Evolutionary conservation across 164 flowering plant species (phyloP).

Genomic region (Akebia trifoliata): DNA sequence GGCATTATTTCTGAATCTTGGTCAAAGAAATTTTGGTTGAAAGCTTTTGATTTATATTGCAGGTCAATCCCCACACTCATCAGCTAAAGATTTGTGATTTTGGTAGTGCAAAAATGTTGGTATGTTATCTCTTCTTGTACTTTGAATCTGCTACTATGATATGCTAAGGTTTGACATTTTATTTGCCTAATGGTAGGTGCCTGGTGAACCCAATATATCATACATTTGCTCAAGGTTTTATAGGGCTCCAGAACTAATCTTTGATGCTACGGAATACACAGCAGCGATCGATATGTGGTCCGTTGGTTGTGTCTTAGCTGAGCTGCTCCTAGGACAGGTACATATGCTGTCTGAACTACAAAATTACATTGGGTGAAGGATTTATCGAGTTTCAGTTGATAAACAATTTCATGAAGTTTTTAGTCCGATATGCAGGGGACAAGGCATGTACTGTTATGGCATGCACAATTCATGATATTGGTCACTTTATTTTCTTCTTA

Average conservation of each 20-base stretch:
- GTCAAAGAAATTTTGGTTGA: background rate
- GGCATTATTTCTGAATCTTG: background rate
- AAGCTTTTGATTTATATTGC: conserved; percentile 18
- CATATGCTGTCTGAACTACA: conserved; percentile 10
- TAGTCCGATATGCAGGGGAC: background rate
- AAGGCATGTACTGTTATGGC: background rate
- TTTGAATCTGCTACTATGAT: background rate
- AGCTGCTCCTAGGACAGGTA: conserved; percentile 91
- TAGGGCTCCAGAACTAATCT: conserved; percentile 95
- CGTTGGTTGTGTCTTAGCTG: conserved; percentile 93
- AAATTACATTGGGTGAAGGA: background rate
- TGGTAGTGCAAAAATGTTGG: conserved; percentile 99
- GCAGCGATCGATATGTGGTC: conserved; percentile 99
- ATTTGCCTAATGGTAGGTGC: conserved; percentile 42
- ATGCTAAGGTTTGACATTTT: background rate
- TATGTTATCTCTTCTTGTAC: conserved; percentile 27
- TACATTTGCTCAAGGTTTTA: conserved; percentile 96
- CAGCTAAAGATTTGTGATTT: conserved; percentile 96
- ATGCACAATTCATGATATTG: background rate
- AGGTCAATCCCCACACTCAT: conserved; percentile 96
- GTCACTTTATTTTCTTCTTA: background rate
- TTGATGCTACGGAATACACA: conserved; percentile 96
- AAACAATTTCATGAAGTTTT: background rate
- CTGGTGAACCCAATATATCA: conserved; percentile 96
- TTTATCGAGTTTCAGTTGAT: background rate